A percentile compares a stretch with the other conserved stretches of the same genome.
Evolutionary conservation across 139 green algal species (phyloP).

Genomic region (Diplosphaera chodatii): DNA sequence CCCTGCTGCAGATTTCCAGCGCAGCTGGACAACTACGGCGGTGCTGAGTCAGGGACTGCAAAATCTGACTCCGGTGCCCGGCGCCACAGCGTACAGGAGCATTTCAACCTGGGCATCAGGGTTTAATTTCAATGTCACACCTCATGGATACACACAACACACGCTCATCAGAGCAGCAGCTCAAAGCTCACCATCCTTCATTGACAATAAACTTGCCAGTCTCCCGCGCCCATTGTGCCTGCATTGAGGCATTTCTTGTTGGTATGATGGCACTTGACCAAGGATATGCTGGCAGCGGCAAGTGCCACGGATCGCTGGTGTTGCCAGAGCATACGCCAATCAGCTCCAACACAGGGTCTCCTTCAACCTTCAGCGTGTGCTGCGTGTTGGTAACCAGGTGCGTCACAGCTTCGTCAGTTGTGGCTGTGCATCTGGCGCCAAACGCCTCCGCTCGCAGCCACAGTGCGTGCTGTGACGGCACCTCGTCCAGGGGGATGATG

Average conservation of each 20-base stretch:
- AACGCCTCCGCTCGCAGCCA: conserved; percentile 64
- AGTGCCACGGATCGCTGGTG: too few species aligned
- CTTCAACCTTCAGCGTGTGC: conserved; percentile 16
- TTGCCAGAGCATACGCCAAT: conserved; percentile 8
- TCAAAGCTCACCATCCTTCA: conserved; percentile 25
- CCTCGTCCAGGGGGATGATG: conserved; percentile 52
- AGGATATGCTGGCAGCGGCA: too few species aligned
- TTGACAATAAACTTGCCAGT: conserved; percentile 42
- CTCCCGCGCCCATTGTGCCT: conserved; percentile 19
- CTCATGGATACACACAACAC: too few species aligned
- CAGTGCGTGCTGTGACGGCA: conserved; percentile 57
- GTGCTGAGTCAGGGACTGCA: conserved; percentile 9
- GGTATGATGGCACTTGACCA: too few species aligned
- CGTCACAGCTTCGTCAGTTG: conserved; percentile 34
- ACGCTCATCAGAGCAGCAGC: not conserved
- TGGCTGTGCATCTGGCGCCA: conserved; percentile 50
- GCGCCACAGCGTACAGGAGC: conserved; percentile 39
- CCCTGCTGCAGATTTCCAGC: too few species aligned
- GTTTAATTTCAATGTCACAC: too few species aligned
- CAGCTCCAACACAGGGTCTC: not conserved
- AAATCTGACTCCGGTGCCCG: conserved; percentile 33
- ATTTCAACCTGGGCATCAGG: conserved; percentile 42
- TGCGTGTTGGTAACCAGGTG: conserved; percentile 55
- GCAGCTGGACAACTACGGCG: too few species aligned
- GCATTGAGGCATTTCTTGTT: too few species aligned